These are phyloP conservation scores for Boletales sp. DNA, from an alignment of 768 basidiomycete genomes.

Conservation along the genomic window DNA sequence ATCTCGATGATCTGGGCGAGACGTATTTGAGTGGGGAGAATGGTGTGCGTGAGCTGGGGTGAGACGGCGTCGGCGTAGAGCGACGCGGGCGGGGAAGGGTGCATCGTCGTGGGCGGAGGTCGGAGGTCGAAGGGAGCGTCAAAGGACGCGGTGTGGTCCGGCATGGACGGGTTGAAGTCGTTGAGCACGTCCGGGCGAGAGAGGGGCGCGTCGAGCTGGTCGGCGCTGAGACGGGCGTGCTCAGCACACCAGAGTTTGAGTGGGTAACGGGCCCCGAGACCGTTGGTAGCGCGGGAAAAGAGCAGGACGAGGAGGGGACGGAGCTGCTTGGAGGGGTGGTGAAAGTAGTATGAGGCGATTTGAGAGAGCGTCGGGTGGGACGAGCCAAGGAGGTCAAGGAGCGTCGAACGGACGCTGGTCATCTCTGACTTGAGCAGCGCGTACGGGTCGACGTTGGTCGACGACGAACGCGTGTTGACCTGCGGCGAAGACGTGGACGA, in stretches of 20 bases:
- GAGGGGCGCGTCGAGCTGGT: conserved; percentile 77
- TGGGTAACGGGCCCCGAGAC: conserved; percentile 66
- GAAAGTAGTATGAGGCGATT: conserved; percentile 90
- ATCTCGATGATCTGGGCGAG: conserved; percentile 97
- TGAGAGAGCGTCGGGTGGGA: conserved; percentile 86
- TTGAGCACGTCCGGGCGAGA: conserved; percentile 77
- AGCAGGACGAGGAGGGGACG: conserved; percentile 87
- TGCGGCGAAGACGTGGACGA: conserved; percentile 8
- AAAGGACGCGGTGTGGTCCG: conserved; percentile 72
- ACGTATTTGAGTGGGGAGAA: conserved; percentile 83
- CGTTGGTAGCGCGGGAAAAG: conserved; percentile 91
- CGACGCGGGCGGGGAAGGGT: conserved; percentile 24
- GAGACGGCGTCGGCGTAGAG: conserved; percentile 18
- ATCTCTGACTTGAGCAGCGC: conserved; percentile 72
- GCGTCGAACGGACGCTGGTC: conserved; percentile 59
- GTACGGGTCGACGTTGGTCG: conserved; percentile 54
- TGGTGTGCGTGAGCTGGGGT: conserved; percentile 32
- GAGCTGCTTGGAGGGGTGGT: conserved; percentile 85
- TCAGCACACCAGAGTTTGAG: conserved; percentile 62
- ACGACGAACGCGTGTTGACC: conserved; percentile 1
- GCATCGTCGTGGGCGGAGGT: conserved; percentile 28
- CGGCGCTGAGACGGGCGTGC: conserved; percentile 47
- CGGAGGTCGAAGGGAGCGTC: conserved; percentile 49
- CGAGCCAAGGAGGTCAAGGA: conserved; percentile 78
- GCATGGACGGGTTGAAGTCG: conserved; percentile 89